Evolutionary conservation across 805 yeast species (phyloP), one percentile per base, ranked within the genome.

Genomic region (Candida michaelii): DNA sequence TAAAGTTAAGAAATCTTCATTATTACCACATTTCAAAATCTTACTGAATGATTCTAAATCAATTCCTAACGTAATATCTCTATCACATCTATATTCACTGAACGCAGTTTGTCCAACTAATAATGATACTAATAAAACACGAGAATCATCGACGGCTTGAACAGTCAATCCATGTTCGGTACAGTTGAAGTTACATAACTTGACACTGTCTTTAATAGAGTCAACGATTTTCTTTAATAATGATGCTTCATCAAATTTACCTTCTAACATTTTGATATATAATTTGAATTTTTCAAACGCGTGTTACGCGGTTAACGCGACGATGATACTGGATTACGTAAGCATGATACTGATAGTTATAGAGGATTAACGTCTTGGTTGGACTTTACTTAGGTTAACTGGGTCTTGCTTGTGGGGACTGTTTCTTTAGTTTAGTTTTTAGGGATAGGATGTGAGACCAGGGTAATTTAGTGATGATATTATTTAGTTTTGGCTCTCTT

Each of bases 141-240:
- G 88, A 19, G 99, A 89, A 62, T 89, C 95, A 68, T 93, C 99
- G 53, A 93, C 93, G 19, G 99, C 98, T 73, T 93, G 98, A 16
- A 95, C 91, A 9, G 95, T 85, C 58, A 93, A 84, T 53, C 99
- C 99, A 49, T 82, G 79, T 64, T 87, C 93, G n/a, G 95, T 81
- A 72, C 97, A 93, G 73, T 89, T 93, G 76, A 93, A 88, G 76
- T 93, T 93, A 73, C 97, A 93, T 55, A 90, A 77, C 58, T 87
- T 88, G 49, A 93, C 97, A 59, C 95, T 84, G 61, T 93, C 99
- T 62, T 89, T 87, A 63, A 91, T 85, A 45, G 98, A 83, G 55
- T 93, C 99, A 56, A 90, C 85, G 59, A 90, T 84, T 66, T 86
- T 89, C 70, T 93, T 93, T 62, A 93, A 80, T 52, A 89, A 78